phyloP scores from a whole-genome alignment of 2,329 filamentous ascomycete species.

The Scortechinia acanthostroma region DNA sequence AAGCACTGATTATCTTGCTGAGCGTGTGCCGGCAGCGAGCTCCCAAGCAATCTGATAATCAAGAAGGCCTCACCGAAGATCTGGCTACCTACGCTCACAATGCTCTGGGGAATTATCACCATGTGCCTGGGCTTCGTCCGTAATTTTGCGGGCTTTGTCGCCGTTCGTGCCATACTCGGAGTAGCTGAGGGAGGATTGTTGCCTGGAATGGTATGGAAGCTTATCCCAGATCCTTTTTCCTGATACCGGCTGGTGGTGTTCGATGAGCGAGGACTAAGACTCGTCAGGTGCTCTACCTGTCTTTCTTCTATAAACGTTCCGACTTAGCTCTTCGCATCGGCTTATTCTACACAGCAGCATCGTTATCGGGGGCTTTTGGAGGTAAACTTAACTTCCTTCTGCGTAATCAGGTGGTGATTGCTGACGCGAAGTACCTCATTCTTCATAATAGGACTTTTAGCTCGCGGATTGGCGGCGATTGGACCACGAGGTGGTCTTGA shows the following conservation, averaged over 20 bases:
- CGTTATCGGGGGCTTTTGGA: conserved; percentile 57
- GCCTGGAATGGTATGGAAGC: conserved; percentile 50
- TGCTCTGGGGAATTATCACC: conserved; percentile 49
- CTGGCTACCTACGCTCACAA: conserved; percentile 49
- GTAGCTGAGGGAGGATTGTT: conserved; percentile 57
- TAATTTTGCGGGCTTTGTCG: conserved; percentile 47
- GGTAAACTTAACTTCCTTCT: conserved; percentile 19
- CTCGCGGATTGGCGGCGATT: conserved; percentile 53
- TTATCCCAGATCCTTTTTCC: conserved; percentile 5
- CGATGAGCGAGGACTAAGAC: too few relatives aligned
- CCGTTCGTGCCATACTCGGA: conserved; percentile 53
- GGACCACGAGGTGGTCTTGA: conserved; percentile 40
- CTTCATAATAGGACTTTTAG: conserved; percentile 42
- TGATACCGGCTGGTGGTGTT: background rate
- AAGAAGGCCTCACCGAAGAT: conserved; percentile 52
- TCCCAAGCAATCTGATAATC: conserved; percentile 57
- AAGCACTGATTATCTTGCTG: background rate
- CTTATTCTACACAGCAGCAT: conserved; percentile 62
- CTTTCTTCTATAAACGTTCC: conserved; percentile 48
- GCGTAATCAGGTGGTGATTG: background rate
- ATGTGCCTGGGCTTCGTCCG: conserved; percentile 47
- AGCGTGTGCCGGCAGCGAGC: conserved; percentile 31
- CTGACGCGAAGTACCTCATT: background rate
- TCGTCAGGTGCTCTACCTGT: conserved; percentile 51
- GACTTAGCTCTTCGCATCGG: conserved; percentile 58